Base-by-base conservation (phyloP, 148 eudicot species). In the Rhododendron ferrugineum region DNA sequence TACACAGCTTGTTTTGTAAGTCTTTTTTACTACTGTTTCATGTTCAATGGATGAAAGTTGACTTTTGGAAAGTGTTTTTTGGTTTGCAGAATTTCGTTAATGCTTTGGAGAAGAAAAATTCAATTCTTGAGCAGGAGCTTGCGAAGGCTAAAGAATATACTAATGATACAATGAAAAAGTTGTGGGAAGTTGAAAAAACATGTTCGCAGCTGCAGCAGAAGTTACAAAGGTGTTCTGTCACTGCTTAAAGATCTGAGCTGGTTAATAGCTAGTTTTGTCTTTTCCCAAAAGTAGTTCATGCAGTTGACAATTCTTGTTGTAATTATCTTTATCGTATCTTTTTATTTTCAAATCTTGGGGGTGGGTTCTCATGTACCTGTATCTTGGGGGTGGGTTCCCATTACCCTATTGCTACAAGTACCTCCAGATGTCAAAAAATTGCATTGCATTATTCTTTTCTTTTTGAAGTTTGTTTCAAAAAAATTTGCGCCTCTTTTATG, bases 171-270 rank as follows among this genome's bases (percentile, higher is more conserved):
- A 81, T 93, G 80, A 83, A 88, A 86, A 94, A 94, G 91, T 82
- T 93, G 87, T 88, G 80, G 82, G 98, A 91, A 76, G 93, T 95
- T 87, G 98, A 93, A 85, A 90, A 92, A 81, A 93, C 87, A 78
- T 95, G 94, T 87, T 90, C 86, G 85, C 93, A 93, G 72, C 91
- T 95, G 82, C 94, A 94, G 83, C 90, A 91, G 88, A 94, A 91
- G 84, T 79, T 95, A 80, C 90, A 83, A 88, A 95, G 99, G 98
- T 97, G 36, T 54, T 79, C 6, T 40, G 32, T 28, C 32, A 37
- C 75, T 20, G 68, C 68, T 81, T 44, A 5, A 80, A 44, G 72
- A 58, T 84, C 80, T 82, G 8, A 23, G 34, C 40, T n/a, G 40
- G 3, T 82, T 80, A 82, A 50, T 76, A 11, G 80, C 37, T 30